phyloP scores from a whole-genome alignment of 495 filamentous ascomycete genomes.

The Tetracladium setigerum region DNA sequence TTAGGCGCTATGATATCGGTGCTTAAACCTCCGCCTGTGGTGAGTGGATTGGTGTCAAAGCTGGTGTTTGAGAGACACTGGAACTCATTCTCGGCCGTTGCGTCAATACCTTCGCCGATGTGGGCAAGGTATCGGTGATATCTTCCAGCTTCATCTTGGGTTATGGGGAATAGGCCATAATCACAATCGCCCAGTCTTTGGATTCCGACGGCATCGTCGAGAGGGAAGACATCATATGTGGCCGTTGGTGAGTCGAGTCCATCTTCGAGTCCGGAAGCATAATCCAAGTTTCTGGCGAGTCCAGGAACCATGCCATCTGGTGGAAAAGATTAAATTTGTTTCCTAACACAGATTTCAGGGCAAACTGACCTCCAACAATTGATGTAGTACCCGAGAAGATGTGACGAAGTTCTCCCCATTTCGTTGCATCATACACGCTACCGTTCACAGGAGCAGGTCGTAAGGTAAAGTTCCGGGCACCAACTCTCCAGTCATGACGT shows the following conservation, averaged over 20 bases:
- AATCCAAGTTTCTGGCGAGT: slow-evolving; percentile 13
- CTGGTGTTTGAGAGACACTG: slow-evolving; percentile 9
- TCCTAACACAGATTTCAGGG: too few relatives aligned
- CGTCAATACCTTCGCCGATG: slow-evolving; percentile 15
- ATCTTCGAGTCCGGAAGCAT: slow-evolving; percentile 6
- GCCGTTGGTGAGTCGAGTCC: slow-evolving; percentile 4
- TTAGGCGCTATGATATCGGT: slow-evolving; percentile 15
- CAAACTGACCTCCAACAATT: slow-evolving; percentile 4
- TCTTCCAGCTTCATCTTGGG: too few relatives aligned
- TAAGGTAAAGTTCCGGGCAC: slow-evolving; percentile 7
- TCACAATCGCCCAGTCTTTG: too few relatives aligned
- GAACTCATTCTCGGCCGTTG: slow-evolving; percentile 14
- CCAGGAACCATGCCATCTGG: slow-evolving; percentile 10
- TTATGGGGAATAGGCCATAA: too few relatives aligned
- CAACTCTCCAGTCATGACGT: slow-evolving; percentile 16
- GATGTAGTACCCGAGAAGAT: slow-evolving; percentile 18
- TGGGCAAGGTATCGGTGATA: slow-evolving; percentile 11
- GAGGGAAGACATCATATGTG: slow-evolving; percentile 7
- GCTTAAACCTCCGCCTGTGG: slow-evolving; percentile 10
- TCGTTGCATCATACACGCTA: slow-evolving; percentile 4
- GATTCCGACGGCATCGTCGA: slow-evolving; percentile 3
- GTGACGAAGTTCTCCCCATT: slow-evolving; percentile 18
- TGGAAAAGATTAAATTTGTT: too few relatives aligned
- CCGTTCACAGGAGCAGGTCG: slow-evolving; percentile 8
- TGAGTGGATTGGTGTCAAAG: slow-evolving; percentile 12